phyloP scores from a whole-genome alignment of 1,139 yeast species.

The Saccharomycopsis hybrid region DNA sequence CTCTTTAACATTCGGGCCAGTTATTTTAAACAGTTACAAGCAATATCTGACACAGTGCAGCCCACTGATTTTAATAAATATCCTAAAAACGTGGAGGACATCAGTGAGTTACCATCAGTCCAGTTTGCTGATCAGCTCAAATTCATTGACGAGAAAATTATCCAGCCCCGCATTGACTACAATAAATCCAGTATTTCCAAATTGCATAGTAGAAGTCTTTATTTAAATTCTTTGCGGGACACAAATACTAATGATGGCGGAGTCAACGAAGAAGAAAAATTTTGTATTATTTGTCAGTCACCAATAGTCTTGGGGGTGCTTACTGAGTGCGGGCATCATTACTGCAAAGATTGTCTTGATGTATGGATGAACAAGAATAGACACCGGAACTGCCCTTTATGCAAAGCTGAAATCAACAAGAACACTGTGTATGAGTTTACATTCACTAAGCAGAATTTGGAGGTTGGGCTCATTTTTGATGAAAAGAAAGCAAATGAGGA shows the following conservation, averaged over 20 bases:
- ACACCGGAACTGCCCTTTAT: constrained; percentile 65
- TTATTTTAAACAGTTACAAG: constrained; percentile 80
- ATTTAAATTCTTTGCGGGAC: constrained; percentile 45
- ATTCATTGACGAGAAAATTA: constrained; percentile 14
- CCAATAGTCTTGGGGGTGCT: constrained; percentile 67
- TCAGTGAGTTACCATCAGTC: constrained; percentile 16
- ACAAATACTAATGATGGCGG: constrained; percentile 24
- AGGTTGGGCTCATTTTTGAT: constrained; percentile 39
- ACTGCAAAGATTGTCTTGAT: constrained; percentile 68
- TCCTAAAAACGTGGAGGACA: constrained; percentile 18
- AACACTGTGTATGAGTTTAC: constrained; percentile 56
- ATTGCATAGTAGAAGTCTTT: constrained; percentile 50
- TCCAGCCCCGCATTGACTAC: constrained; percentile 19
- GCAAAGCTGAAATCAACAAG: constrained; percentile 45
- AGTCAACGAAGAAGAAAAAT: constrained; percentile 30
- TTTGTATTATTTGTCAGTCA: constrained; percentile 74
- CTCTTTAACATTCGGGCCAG: constrained; percentile 72
- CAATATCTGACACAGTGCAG: constrained; percentile 68
- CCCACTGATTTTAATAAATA: constrained; percentile 26
- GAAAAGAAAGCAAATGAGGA: constrained; percentile 12
- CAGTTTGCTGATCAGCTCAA: constrained; percentile 15
- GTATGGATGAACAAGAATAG: constrained; percentile 66
- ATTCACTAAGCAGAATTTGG: constrained; percentile 37
- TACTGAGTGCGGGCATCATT: constrained; percentile 86
- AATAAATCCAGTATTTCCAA: constrained; percentile 31